Evolutionary conservation across 768 basidiomycete genomes (phyloP).

Genomic region (Leccinum sublutescens): DNA sequence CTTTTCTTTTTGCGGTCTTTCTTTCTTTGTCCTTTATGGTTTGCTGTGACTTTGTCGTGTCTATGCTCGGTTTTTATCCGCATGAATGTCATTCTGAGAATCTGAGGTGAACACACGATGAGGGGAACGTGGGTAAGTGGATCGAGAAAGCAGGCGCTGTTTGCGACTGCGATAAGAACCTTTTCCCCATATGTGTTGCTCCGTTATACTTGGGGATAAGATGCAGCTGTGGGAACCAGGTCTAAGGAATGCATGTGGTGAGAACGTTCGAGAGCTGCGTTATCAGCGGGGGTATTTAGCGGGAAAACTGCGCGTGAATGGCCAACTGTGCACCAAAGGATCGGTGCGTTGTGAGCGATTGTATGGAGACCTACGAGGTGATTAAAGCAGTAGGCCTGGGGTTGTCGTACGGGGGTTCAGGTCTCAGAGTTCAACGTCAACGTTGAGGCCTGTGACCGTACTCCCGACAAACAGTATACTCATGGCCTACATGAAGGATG

Average conservation of each 20-base stretch:
- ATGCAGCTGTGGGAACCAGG: neutral
- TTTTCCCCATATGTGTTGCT: neutral
- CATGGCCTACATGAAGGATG: too few relatives aligned
- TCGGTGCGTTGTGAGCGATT: neutral
- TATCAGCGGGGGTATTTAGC: neutral
- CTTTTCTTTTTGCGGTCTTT: neutral
- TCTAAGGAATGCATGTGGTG: neutral
- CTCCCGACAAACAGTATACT: neutral
- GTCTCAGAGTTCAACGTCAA: neutral
- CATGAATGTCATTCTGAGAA: neutral
- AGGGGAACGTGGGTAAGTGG: neutral
- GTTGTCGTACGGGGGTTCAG: neutral
- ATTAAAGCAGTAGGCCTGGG: too few relatives aligned
- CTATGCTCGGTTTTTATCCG: neutral
- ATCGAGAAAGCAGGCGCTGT: neutral
- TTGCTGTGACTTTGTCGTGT: neutral
- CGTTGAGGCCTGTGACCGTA: neutral
- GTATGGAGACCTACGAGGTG: neutral
- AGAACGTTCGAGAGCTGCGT: neutral
- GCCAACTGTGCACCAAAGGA: neutral
- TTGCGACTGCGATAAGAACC: neutral
- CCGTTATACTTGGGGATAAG: neutral
- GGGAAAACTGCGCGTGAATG: neutral
- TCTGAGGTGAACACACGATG: neutral
- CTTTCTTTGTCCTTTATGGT: neutral